phyloP scores from a whole-genome alignment of 177 flowering plant genomes.

The Telopea speciosissima region DNA sequence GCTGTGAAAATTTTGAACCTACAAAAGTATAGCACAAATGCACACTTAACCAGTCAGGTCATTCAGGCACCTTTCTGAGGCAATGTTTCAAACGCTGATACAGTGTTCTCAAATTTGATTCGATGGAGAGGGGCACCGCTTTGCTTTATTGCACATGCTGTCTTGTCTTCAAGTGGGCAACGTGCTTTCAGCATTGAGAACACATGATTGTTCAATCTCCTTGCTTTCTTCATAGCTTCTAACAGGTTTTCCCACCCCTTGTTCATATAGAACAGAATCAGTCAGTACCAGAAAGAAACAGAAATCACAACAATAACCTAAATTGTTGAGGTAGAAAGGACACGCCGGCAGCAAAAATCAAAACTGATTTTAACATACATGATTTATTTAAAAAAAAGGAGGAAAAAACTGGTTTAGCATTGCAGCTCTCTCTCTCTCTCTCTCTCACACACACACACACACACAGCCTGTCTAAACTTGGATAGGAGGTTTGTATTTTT shows the following conservation, averaged over 20 bases:
- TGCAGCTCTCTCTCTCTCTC: too few relatives aligned
- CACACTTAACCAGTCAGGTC: background rate
- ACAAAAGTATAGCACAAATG: background rate
- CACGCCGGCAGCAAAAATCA: background rate
- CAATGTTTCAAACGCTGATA: conserved; percentile 93
- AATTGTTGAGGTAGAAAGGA: background rate
- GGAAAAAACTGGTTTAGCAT: too few relatives aligned
- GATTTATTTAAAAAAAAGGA: too few relatives aligned
- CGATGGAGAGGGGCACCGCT: conserved; percentile 97
- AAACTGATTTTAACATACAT: background rate
- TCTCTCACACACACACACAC: too few relatives aligned
- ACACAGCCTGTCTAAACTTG: background rate
- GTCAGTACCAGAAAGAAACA: conserved; percentile 1
- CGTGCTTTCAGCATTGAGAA: conserved; percentile 94
- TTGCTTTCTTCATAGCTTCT: conserved; percentile 93
- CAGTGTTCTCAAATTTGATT: conserved; percentile 79
- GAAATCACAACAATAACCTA: background rate
- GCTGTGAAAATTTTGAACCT: background rate
- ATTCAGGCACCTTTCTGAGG: conserved; percentile 66
- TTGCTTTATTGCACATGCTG: conserved; percentile 93
- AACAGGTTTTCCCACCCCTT: conserved; percentile 68
- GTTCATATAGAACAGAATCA: background rate
- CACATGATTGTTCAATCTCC: conserved; percentile 91
- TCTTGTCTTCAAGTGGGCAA: conserved; percentile 95
- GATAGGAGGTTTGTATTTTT: background rate